phyloP scores from a whole-genome alignment of 192 early-diverging fungal species.

The Fimicolochytrium jonesii region DNA sequence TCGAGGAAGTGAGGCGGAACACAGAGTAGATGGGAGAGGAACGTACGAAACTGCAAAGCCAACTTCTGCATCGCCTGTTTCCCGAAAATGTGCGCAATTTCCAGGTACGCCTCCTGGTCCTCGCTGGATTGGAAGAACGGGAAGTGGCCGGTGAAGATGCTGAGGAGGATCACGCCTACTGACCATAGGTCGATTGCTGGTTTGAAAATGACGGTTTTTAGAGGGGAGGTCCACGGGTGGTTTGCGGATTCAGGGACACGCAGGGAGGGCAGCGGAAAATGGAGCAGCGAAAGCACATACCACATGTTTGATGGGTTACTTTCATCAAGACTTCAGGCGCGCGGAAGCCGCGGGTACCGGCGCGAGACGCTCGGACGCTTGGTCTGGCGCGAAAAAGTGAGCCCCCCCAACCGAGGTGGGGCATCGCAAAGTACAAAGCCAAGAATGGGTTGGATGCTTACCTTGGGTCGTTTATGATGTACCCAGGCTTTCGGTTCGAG shows the following conservation, averaged over 20 bases:
- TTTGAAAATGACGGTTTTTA: too few relatives aligned
- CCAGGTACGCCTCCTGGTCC: constrained; percentile 81
- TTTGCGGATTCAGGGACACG: not conserved
- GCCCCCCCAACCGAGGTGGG: too few relatives aligned
- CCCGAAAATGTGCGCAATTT: constrained; percentile 79
- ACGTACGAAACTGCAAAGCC: constrained; percentile 60
- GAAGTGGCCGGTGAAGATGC: constrained; percentile 72
- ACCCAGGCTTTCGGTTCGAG: not conserved
- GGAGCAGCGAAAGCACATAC: too few relatives aligned
- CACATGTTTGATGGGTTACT: constrained; percentile 67
- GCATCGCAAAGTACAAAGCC: too few relatives aligned
- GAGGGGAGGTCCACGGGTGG: not conserved
- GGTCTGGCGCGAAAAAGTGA: constrained; percentile 47
- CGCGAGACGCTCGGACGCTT: constrained; percentile 69
- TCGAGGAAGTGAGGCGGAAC: constrained; percentile 14
- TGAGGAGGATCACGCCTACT: constrained; percentile 80
- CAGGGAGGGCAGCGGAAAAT: too few relatives aligned
- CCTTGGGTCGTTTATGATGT: constrained; percentile 2
- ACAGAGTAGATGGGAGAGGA: not conserved
- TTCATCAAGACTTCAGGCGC: constrained; percentile 91
- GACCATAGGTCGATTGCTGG: constrained; percentile 89
- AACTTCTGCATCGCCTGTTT: constrained; percentile 65
- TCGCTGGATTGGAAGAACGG: constrained; percentile 89
- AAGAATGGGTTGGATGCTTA: not conserved
- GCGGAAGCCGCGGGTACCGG: constrained; percentile 89